Evolutionary conservation across 2,329 filamentous ascomycete species (phyloP).

Genomic region (Phialophora verrucosa): DNA sequence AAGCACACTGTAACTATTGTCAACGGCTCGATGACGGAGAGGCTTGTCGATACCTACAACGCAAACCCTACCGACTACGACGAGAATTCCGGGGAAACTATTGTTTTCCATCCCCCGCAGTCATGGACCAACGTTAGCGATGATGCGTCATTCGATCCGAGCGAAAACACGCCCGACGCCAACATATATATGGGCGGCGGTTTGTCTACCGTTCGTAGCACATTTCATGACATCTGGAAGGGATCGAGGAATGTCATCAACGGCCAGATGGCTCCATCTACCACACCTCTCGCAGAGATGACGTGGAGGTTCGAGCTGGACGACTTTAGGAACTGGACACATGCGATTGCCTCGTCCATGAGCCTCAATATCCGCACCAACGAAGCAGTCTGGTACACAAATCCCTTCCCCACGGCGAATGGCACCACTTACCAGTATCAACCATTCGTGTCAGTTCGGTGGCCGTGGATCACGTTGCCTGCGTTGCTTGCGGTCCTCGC

Average conservation of each 20-base stretch:
- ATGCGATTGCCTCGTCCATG: not conserved
- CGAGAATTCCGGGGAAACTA: not conserved
- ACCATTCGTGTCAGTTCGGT: not conserved
- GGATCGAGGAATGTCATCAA: not conserved
- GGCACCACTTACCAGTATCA: not conserved
- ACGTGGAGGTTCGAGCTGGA: not conserved
- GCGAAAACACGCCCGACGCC: not conserved
- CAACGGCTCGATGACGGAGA: not conserved
- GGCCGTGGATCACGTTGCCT: not conserved
- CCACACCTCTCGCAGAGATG: not conserved
- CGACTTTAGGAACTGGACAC: not conserved
- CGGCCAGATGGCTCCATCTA: not conserved
- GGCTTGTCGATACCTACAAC: not conserved
- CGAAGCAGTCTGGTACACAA: not conserved
- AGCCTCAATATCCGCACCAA: not conserved
- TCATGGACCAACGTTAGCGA: not conserved
- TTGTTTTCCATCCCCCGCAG: not conserved
- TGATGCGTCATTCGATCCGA: not conserved
- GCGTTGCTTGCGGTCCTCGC: not conserved
- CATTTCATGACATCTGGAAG: not conserved
- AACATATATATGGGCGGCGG: not conserved
- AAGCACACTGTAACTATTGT: not conserved
- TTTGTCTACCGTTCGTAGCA: not conserved
- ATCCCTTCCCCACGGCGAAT: not conserved
- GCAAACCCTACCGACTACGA: not conserved